Conservation (phyloP, 1,139 yeast species). For the Pichia sp. region DNA sequence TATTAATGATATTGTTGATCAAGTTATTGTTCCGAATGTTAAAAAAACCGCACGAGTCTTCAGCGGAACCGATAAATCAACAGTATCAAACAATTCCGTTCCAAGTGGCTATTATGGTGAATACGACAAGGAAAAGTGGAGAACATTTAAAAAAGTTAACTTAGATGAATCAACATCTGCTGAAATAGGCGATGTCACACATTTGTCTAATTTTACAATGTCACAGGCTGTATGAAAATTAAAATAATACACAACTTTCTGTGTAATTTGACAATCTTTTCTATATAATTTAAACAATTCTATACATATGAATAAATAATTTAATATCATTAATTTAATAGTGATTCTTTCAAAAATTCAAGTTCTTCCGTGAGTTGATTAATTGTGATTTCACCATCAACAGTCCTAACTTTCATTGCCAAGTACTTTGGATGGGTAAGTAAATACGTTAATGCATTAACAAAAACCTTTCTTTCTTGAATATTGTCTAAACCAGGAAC, state of each 20-base stretch:
- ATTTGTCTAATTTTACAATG: not conserved
- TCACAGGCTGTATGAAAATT: not conserved
- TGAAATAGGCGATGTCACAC: not conserved
- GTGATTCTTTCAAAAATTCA: constrained; percentile 45
- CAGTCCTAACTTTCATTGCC: constrained; percentile 36
- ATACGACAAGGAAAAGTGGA: constrained; percentile 62
- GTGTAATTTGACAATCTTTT: not conserved
- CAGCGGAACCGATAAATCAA: constrained; percentile 11
- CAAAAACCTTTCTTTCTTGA: constrained; percentile 50
- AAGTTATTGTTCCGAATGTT: not conserved
- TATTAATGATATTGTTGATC: not conserved
- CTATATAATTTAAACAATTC: not conserved
- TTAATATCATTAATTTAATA: constrained; percentile 17
- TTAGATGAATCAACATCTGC: not conserved
- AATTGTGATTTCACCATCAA: constrained; percentile 25
- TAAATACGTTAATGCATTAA: constrained; percentile 56
- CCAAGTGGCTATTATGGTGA: constrained; percentile 59
- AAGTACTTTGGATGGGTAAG: constrained; percentile 82
- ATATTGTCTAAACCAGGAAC: constrained; percentile 60
- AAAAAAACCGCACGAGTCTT: not conserved
- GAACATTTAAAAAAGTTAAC: constrained; percentile 36
- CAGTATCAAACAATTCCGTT: constrained; percentile 33
- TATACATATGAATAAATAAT: not conserved
- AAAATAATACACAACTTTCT: not conserved
- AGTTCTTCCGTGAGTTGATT: constrained; percentile 49